These are phyloP conservation scores for Dysphania ambrosioides DNA, from an alignment of 148 eudicot genomes.

Conservation along the genomic window DNA sequence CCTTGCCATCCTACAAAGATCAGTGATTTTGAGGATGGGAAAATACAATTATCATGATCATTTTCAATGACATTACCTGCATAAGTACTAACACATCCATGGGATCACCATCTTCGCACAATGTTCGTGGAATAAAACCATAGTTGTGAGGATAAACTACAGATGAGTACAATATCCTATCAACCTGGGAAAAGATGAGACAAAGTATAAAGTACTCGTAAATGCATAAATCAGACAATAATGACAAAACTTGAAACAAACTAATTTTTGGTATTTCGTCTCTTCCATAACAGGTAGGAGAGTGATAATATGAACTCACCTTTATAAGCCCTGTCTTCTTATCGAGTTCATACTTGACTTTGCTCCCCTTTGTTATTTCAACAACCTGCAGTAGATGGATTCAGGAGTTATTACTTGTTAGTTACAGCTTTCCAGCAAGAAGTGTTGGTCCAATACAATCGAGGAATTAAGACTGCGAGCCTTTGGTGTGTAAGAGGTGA, in stretches of 20 bases:
- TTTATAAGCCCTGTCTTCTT: conserved; percentile 87
- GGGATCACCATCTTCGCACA: conserved; percentile 84
- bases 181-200: conserved; percentile 47
- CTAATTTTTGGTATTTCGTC: not conserved
- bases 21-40: not conserved
- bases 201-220: not conserved
- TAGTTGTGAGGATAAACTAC: conserved; percentile 97
- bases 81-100: conserved; percentile 82
- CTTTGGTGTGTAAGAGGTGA: not conserved
- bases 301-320: conserved; percentile 33
- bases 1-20: not conserved
- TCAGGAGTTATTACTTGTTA: not conserved
- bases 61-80: conserved; percentile 49
- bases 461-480: not conserved
- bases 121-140: conserved; percentile 80
- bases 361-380: conserved; percentile 84
- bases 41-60: not conserved
- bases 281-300: not conserved
- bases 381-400: conserved; percentile 50
- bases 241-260: not conserved
- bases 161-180: conserved; percentile 82
- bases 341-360: conserved; percentile 94
- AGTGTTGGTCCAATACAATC: not conserved
- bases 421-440: not conserved
- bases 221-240: not conserved